Base-by-base conservation (phyloP, 1,139 yeast species). In the Lodderomyces theae region DNA sequence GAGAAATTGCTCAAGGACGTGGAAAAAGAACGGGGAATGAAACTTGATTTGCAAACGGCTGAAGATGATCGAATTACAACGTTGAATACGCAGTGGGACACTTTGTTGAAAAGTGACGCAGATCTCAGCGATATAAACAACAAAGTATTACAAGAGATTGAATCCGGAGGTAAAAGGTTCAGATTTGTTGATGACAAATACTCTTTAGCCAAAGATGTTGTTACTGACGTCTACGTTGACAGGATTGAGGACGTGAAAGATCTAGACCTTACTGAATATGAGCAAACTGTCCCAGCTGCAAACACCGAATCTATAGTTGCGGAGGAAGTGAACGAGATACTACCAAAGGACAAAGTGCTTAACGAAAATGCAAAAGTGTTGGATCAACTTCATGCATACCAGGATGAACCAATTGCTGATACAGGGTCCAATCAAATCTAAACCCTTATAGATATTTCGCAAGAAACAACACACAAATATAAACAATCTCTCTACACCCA, bases 1-100 rank as follows among this genome's bases (percentile, higher is more conserved):
- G 41, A 50, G n/a, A 64, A 60, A 15, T 19, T 37, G 15, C 22
- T 13, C 12, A 29, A 16, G 17, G 39, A 37, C 16, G 39, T 37
- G 15, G 21, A 37, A 29, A 22, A 15, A 21, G 30, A 34, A 24
- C 13, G 21, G 22, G 25, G 13, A 24, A 9, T 30, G 11, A 23
- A 18, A 15, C 26, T 33, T 15, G 23, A 21, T 21, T 21, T 21
- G 11, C 7, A 12, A 17, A 22, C 12, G 16, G 25, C 12, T 8
- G 24, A 33, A 11, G 16, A 23, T 34, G 37, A 23, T 24, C 16
- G 16, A 23, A 34, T 34, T 10, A 34, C 29, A 13, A 21, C 24
- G 4, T 25, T 34, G 13, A 24, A 34, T 16, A 16, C 23, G 24
- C 18, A 34, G 10, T 34, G 24, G 26, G 26, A 23, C 23, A 6